Evolutionary conservation across 768 basidiomycete genomes (phyloP), one percentile per base, ranked within the genome.

Genomic region (Amanita jacksonii): DNA sequence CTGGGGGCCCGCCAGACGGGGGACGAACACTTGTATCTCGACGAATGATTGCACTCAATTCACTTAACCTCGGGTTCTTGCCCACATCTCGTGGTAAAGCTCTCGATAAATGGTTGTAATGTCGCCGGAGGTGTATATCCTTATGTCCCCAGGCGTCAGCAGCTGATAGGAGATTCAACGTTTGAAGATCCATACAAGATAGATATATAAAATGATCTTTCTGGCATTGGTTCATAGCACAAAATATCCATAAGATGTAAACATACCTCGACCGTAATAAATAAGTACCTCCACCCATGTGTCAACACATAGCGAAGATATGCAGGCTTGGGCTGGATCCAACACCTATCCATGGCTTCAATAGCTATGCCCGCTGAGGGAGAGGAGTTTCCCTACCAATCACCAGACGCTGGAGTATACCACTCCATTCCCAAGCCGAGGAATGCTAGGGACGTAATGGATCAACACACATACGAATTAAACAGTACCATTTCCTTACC

Each of bases 211-310:
- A 16, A 8, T 6, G 23, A 41, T 33, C 41, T 42, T 16, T 20
- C 22, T n/a, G 1, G 20, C 20, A 8, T 22, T 16, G 18, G 30
- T 20, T 12, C 16, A 13, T 13, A 3, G 13, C 19, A n/a, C n/a
- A 8, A 9, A 22, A 30, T 12, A 18, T 19, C 8, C 9, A 22
- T 22, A 20, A 23, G n/a, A 27, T 13, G 10, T 22, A 12, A 56
- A 57, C 59, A 68, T 8, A 56, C 51, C 45, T 50, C 49, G 22
- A 50, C 32, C n/a, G 43, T n/a, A 30, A 50, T 47, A 25, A 50
- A 50, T 18, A 50, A 36, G 18, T 35, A 43, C 24, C 49, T 46
- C 49, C 49, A 50, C 2, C 34, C 45, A 24, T 50, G 49, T 13
- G 49, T 50, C 10, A 50, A 23, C 6, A 47, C 49, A 22, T 50